These are phyloP conservation scores for Mrakia frigida DNA, from an alignment of 768 basidiomycete genomes.

Conservation along the genomic window DNA sequence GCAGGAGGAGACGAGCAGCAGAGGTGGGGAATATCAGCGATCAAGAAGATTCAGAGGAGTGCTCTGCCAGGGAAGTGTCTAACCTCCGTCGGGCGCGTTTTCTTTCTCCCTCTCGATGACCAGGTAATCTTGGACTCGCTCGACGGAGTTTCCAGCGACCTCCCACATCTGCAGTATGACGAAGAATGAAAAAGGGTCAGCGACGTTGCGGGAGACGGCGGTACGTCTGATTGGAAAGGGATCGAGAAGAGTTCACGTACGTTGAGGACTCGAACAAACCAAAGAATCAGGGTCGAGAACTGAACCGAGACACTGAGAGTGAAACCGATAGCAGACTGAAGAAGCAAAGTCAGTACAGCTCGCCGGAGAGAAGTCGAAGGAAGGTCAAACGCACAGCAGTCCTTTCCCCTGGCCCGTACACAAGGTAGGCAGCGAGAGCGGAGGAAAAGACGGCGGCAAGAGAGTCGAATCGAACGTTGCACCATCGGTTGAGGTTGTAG, in stretches of 20 bases:
- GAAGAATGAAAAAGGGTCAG: neutral
- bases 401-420: constrained; percentile 46
- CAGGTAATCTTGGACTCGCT: constrained; percentile 50
- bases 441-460: constrained; percentile 57
- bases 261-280: constrained; percentile 43
- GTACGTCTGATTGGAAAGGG: too few species aligned
- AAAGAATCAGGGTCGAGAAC: constrained; percentile 40
- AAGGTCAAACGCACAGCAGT: constrained; percentile 33
- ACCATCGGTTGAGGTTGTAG: constrained; percentile 45
- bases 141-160: constrained; percentile 44
- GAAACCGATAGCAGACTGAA: constrained; percentile 40
- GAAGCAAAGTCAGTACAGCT: too few species aligned
- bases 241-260: constrained; percentile 34
- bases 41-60: too few species aligned
- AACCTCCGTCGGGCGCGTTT: constrained; percentile 45
- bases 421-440: constrained; percentile 55
- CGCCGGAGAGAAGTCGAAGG: too few species aligned
- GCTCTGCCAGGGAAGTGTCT: too few species aligned
- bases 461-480: constrained; percentile 56
- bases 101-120: constrained; percentile 56
- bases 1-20: too few species aligned
- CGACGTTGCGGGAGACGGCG: neutral
- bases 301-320: constrained; percentile 43
- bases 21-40: too few species aligned
- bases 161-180: constrained; percentile 4